phyloP scores from a whole-genome alignment of 345 rosid species.

The Populus nigra region DNA sequence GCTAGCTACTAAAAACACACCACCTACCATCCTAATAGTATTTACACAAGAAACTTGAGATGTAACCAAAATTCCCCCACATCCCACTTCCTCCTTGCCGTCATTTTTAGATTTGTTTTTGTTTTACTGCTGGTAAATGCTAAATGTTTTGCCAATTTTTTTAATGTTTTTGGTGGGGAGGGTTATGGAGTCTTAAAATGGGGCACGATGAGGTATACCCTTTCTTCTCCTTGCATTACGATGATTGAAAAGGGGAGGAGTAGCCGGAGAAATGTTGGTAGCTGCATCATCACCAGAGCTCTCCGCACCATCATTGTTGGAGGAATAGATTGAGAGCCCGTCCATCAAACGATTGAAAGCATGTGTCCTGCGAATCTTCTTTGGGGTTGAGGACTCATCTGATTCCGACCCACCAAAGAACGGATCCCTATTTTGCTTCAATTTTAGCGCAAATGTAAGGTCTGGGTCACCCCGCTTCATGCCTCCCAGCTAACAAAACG shows the following conservation, averaged over 20 bases:
- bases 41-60: conserved; percentile 10
- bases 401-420: conserved; percentile 56
- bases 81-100: not conserved
- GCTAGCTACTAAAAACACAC: conserved; percentile 8
- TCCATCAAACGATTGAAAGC: conserved; percentile 62
- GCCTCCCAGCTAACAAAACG: conserved; percentile 60
- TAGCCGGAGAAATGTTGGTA: conserved; percentile 50
- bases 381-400: conserved; percentile 72
- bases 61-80: not conserved
- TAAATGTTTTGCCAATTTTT: not conserved
- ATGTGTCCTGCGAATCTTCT: conserved; percentile 55
- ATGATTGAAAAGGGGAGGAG: conserved; percentile 61
- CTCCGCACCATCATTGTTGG: conserved; percentile 28
- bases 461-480: conserved; percentile 59
- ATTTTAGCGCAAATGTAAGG: conserved; percentile 55
- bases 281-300: conserved; percentile 68
- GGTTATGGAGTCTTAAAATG: conserved; percentile 21
- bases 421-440: conserved; percentile 45
- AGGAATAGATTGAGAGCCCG: conserved; percentile 46
- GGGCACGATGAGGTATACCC: conserved; percentile 86
- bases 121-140: not conserved
- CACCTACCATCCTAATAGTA: not conserved
- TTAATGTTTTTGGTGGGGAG: not conserved
- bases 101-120: not conserved
- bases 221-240: conserved; percentile 70